phyloP scores from a whole-genome alignment of 1,284 basidiomycete species.

The Sporisorium scitamineum region DNA sequence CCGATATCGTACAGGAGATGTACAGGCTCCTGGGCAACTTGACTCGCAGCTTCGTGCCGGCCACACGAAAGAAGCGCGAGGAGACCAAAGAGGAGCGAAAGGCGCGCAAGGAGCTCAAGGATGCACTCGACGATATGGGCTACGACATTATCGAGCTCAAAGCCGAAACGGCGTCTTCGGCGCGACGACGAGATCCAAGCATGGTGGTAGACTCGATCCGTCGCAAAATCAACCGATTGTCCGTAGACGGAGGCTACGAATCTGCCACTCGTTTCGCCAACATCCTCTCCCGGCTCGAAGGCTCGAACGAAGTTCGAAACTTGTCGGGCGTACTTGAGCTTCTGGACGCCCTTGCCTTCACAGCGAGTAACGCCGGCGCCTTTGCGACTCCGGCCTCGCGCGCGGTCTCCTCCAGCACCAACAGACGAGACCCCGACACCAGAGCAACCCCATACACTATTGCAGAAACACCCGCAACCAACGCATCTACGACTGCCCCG shows the following conservation, averaged over 20 bases:
- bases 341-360: conserved; percentile 41
- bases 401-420: conserved; percentile 22
- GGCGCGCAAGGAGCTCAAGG: conserved; percentile 45
- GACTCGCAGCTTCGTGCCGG: conserved; percentile 50
- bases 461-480: conserved; percentile 34
- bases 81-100: conserved; percentile 41
- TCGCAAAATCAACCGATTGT: conserved; percentile 39
- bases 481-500: conserved; percentile 15
- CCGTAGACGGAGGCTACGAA: conserved; percentile 53
- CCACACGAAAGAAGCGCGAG: conserved; percentile 49
- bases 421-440: conserved; percentile 22
- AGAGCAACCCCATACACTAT: conserved; percentile 34
- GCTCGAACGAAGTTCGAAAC: conserved; percentile 26
- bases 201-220: conserved; percentile 34
- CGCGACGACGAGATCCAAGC: conserved; percentile 24
- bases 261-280: conserved; percentile 39
- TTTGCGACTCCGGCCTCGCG: conserved; percentile 31
- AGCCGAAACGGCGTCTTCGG: conserved; percentile 22
- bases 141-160: conserved; percentile 52
- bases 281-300: conserved; percentile 29
- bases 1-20: conserved; percentile 46
- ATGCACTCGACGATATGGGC: conserved; percentile 49
- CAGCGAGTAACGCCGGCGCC: conserved; percentile 28
- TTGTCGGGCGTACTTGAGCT: conserved; percentile 43
- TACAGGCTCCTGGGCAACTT: conserved; percentile 48